Conservation (phyloP, 108 stramenopile genomes). For the Stephanodiscus triporus region DNA sequence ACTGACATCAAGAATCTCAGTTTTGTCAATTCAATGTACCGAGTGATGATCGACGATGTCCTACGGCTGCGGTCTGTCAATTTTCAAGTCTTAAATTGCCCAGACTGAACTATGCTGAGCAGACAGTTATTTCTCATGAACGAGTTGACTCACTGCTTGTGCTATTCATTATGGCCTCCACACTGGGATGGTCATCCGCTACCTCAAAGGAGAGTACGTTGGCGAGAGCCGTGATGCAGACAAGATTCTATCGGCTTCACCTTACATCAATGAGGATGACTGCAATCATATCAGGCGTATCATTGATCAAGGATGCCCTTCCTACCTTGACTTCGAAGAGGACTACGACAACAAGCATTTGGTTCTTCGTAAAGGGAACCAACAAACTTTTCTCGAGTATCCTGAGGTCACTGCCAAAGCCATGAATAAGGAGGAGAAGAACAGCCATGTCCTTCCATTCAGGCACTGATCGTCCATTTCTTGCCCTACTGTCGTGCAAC, state of each 20-base stretch:
- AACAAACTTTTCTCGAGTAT: background rate
- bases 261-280: too few relatives aligned
- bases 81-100: background rate
- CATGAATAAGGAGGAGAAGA: constrained; percentile 22
- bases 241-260: background rate
- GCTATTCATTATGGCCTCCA: background rate
- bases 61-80: background rate
- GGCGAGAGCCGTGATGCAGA: background rate
- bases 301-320: background rate
- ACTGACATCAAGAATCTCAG: too few relatives aligned
- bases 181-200: too few relatives aligned
- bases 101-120: background rate
- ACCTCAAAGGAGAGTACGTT: background rate
- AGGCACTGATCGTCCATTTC: background rate
- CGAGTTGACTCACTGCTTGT: background rate
- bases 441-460: constrained; percentile 16
- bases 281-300: background rate
- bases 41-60: background rate
- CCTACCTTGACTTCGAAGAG: background rate
- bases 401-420: background rate
- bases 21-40: too few relatives aligned
- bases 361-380: background rate
- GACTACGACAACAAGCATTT: background rate
- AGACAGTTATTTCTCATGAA: background rate
- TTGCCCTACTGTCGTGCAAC: background rate